Base-by-base conservation (phyloP, 2,329 filamentous ascomycete species). In the Botryotinia globosa region DNA sequence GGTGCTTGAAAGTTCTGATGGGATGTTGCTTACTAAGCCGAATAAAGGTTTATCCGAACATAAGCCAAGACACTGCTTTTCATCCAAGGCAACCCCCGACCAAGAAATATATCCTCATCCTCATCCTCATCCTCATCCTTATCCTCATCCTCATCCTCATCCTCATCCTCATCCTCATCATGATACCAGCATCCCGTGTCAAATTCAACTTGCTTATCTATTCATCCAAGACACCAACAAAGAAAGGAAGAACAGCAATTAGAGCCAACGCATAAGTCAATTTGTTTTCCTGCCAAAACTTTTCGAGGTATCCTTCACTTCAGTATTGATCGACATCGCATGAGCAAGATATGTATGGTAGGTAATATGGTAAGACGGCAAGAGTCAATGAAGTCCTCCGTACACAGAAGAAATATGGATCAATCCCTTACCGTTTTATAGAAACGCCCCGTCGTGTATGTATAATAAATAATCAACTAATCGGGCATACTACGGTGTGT, bases 401-500 rank as follows among this genome's bases (percentile, higher is more conserved):
- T 4, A 25, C 14, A 67, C 51, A 25, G 51, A 29, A 51, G 20
- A 29, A 42, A 29, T 64, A 64, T 67, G 64, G 64, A 67, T 42
- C 64, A 3, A n/a, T 54, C 25, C 48, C 48, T 54, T 39, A 34
- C 64, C 22, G n/a, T 29, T 56, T 56, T 18, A 56, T 18, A 56
- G n/a, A 56, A 32, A 29, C 14, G 18, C 0, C n/a, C 12, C n/a
- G n/a, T 34, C 29, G 32, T 59, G 56, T 32, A 34, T 58, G 29
- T 34, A 58, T 58, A 34, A 58, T 58, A 34, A 34, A 59, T 34
- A 65, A 22, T n/a, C 32, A 48, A 20, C 44, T 37, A 51, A 58
- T 64, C 68, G 68, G 68, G 10, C 68, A 70, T 64, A 70, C 44
- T 45, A 63, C 56, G 56, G 68, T 70, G 56, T 70, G 42, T 70